Evolutionary conservation across 2,329 filamentous ascomycete genomes (phyloP), one percentile per base, ranked within the genome.

Genomic region (Alternaria arbusti): DNA sequence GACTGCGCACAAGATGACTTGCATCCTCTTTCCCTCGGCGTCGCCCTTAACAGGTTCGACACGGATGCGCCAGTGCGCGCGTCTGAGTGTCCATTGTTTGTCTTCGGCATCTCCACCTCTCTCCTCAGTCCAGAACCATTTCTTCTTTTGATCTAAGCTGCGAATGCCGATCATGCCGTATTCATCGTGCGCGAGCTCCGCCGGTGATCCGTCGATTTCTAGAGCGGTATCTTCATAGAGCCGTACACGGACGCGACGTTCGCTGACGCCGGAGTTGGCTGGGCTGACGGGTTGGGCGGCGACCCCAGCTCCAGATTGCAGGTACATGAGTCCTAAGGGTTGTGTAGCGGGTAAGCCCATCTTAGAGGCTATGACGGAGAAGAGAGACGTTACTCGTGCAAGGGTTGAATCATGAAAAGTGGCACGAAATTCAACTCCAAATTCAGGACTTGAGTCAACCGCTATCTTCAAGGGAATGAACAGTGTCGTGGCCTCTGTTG

Each of bases 351-450:
- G 88, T 6, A 94, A 79, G 66, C 90, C 91, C 69, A 96, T 86
- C 78, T 95, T 96, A 32, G 90, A 90, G 3, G 91, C 88, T n/a
- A 97, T 86, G 9, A 97, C 90, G 70, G 93, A 90, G 68, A 96
- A 88, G 6, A 97, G 83, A 58, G 89, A 90, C 0, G 88, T 86
- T 17, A 97, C 85, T 56, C 92, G 87, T 11, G 87, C 85, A 68
- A 91, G 90, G 6, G 89, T 88, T 50, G 91, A 86, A 13, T 88
- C 88, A 70, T 91, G 87, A 80, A 97, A 96, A 66, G 92, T 89
- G 2, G 89, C 90, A 3, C 88, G 85, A 72, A 88, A 85, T 36
- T 71, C 61, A 57, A 74, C 54, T 12, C 66, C 61, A 9, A 49
- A 74, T 72, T 54, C 87, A 9, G 47, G 25, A 30, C 10, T 12